A percentile compares a stretch with the other conserved stretches of the same genome.
Evolutionary conservation across 1,284 basidiomycete species (phyloP).

Genomic region (Leccinum subfulvum): DNA sequence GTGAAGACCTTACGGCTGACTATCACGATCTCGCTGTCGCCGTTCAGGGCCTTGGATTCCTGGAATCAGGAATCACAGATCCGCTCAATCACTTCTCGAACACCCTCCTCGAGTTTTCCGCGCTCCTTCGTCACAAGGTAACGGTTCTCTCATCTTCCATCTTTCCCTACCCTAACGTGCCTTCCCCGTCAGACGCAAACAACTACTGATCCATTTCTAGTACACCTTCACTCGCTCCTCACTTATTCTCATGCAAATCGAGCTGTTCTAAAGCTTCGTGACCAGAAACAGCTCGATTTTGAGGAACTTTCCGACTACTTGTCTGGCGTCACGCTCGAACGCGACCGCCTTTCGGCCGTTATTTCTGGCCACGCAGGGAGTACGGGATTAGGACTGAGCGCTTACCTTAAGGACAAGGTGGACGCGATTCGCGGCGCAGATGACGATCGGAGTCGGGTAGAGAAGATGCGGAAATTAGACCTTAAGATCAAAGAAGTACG

Average conservation of each 20-base stretch:
- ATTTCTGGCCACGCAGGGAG: constrained; percentile 80
- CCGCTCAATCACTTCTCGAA: constrained; percentile 95
- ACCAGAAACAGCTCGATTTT: constrained; percentile 98
- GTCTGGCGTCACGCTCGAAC: constrained; percentile 85
- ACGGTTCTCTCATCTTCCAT: background rate
- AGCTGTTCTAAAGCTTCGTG: constrained; percentile 88
- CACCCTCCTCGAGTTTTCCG: constrained; percentile 90
- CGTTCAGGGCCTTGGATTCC: constrained; percentile 93
- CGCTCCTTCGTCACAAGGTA: constrained; percentile 79
- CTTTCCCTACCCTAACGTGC: constrained; percentile 3
- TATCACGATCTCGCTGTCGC: constrained; percentile 96
- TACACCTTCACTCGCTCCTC: constrained; percentile 86
- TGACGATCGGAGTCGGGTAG: constrained; percentile 89
- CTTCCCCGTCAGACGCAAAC: constrained; percentile 64
- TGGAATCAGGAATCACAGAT: constrained; percentile 97
- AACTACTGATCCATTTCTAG: constrained; percentile 83
- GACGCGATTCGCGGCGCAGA: constrained; percentile 91
- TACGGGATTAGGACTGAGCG: constrained; percentile 78
- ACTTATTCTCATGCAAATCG: constrained; percentile 89
- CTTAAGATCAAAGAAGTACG: constrained; percentile 90
- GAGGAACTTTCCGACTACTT: constrained; percentile 97
- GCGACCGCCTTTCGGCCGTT: constrained; percentile 86
- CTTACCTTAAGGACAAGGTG: constrained; percentile 92
- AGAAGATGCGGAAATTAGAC: constrained; percentile 91
- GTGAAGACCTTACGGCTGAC: constrained; percentile 91